Evolutionary conservation across 225 moss, liverwort and hornwort species (phyloP), one percentile per base, ranked within the genome.

Genomic region (Asterella californica): DNA sequence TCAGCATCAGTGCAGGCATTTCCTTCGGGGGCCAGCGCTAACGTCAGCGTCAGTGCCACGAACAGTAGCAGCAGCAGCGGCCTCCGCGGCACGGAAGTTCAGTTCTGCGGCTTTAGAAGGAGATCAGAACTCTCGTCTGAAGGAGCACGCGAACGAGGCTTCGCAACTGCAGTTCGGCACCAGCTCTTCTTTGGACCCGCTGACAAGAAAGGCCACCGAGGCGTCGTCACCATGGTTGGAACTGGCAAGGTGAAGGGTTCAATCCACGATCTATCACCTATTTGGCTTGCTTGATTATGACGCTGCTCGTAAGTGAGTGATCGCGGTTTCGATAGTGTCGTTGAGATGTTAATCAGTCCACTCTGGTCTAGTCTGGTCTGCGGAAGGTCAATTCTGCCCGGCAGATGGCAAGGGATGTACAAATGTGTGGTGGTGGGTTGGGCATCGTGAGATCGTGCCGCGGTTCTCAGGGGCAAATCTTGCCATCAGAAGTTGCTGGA

Each of bases 161-260:
- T 53, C 50, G 74, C 29, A 8, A 32, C 75, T 57, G 79, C 79
- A 55, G 61, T 79, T 45, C 33, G 59, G 15, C 85, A 83, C 59
- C 63, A 75, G 52, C 75, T 83, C 62, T 11, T 45, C 25, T 22
- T 10, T 60, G 70, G 76, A 33, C 2, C 60, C 42, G 48, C 22
- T 24, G 81, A 80, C 0, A 57, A 57, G 71, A 15, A 14, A 32
- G 42, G 48, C 25, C 75, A 73, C 73, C 76, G 88, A 73, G 88
- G 85, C 17, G 85, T 93, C 22, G 90, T 91, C 81, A 90, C 79
- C 64, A 95, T 95, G 95, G 88, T 83, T 2, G 93, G 95, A 81
- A 88, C 90, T 10, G 93, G 95, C 50, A 95, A 90, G 83, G 86
- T 86, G 83, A 80, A 42, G 1, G 15, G 6, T 18, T 24, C 22